phyloP scores from a whole-genome alignment of 2,329 filamentous ascomycete genomes.

The Botrytis elliptica region DNA sequence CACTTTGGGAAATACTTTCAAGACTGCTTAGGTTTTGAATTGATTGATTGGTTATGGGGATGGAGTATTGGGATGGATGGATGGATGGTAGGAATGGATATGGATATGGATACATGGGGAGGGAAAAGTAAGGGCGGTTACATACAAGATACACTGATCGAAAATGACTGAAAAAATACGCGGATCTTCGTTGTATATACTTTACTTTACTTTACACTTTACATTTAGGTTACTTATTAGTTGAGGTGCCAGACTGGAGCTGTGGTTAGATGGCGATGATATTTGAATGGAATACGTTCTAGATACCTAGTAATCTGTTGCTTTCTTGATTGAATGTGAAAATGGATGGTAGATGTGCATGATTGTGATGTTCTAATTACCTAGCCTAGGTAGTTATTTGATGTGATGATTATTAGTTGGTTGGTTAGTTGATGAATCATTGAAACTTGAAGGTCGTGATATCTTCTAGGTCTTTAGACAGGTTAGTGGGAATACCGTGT shows the following conservation, averaged over 20 bases:
- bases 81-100: not conserved
- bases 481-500: no score
- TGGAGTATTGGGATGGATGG: not conserved
- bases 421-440: no score
- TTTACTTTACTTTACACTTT: not conserved
- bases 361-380: no score
- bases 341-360: not conserved
- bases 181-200: conserved; percentile 3
- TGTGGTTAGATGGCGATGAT: not conserved
- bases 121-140: not conserved
- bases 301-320: not conserved
- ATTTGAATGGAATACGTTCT: not conserved
- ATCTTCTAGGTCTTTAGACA: no score
- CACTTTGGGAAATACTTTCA: conserved; percentile 17
- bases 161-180: not conserved
- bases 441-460: no score
- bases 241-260: not conserved
- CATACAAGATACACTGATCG: not conserved
- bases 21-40: not conserved
- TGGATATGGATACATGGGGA: not conserved
- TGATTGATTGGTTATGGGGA: not conserved
- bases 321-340: not conserved
- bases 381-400: no score
- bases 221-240: not conserved
- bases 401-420: no score